A percentile compares a stretch with the other conserved stretches of the same genome.
Evolutionary conservation across 2,329 filamentous ascomycete species (phyloP).

Genomic region (Alternaria triticimaculans): DNA sequence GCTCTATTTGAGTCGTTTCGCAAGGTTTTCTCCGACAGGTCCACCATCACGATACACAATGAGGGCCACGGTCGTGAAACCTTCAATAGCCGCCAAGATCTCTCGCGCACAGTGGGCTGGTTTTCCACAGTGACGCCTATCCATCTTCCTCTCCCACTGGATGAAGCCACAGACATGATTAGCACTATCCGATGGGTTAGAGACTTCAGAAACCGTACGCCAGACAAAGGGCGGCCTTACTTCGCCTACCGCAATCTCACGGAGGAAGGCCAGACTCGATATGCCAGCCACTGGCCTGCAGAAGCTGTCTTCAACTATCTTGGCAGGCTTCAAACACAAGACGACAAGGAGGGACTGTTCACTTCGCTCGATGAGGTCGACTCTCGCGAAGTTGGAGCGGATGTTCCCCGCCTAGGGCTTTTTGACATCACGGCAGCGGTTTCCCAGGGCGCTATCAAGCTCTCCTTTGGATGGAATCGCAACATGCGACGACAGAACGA

Average conservation of each 20-base stretch:
- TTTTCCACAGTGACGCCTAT: constrained; percentile 53
- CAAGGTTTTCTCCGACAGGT: constrained; percentile 50
- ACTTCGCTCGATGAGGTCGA: constrained; percentile 28
- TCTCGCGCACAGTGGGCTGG: constrained; percentile 60
- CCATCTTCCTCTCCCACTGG: constrained; percentile 28
- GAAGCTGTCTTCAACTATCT: constrained; percentile 45
- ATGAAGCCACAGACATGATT: constrained; percentile 38
- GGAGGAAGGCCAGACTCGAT: constrained; percentile 32
- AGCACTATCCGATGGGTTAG: constrained; percentile 45
- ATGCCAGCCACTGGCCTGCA: constrained; percentile 42
- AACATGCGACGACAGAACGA: constrained; percentile 38
- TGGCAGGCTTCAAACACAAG: constrained; percentile 39
- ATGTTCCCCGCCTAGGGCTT: constrained; percentile 38
- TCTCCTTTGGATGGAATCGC: constrained; percentile 42
- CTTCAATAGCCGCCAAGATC: constrained; percentile 55
- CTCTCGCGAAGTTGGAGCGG: constrained; percentile 32
- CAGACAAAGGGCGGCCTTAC: constrained; percentile 43
- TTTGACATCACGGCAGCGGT: constrained; percentile 43
- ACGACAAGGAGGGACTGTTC: constrained; percentile 38
- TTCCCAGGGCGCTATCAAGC: constrained; percentile 36
- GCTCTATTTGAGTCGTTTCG: constrained; percentile 53
- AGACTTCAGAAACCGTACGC: constrained; percentile 38
- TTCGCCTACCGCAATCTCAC: constrained; percentile 38
- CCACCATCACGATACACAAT: constrained; percentile 54
- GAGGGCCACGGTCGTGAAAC: constrained; percentile 58